phyloP scores from a whole-genome alignment of 2,329 filamentous ascomycete genomes.

The Pseudocercospora fijiensis region DNA sequence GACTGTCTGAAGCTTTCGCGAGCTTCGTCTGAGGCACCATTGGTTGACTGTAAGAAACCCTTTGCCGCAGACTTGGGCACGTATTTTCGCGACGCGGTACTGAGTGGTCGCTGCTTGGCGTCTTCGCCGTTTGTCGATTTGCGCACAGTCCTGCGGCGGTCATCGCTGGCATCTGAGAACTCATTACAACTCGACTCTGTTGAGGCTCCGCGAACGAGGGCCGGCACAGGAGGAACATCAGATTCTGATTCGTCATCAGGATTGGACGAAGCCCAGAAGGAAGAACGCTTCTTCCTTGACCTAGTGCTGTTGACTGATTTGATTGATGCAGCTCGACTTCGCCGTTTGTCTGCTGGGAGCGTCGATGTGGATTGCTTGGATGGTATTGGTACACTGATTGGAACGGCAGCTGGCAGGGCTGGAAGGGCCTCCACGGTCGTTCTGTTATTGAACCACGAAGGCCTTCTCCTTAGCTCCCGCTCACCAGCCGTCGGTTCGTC shows the following conservation, averaged over 20 bases:
- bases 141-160: neutral
- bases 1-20: slow-evolving; percentile 25
- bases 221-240: slow-evolving; percentile 25
- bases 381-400: slow-evolving; percentile 13
- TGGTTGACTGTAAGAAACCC: slow-evolving; percentile 31
- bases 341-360: slow-evolving; percentile 19
- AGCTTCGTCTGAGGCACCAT: slow-evolving; percentile 21
- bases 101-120: slow-evolving; percentile 23
- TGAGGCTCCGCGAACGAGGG: slow-evolving; percentile 19
- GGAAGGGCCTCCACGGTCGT: slow-evolving; percentile 19
- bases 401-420: slow-evolving; percentile 19
- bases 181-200: slow-evolving; percentile 19
- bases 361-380: slow-evolving; percentile 19
- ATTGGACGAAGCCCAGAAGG: slow-evolving; percentile 28
- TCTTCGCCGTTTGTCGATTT: neutral
- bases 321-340: slow-evolving; percentile 19
- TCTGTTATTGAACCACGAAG: slow-evolving; percentile 15
- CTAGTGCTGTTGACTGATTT: slow-evolving; percentile 17
- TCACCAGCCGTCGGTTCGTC: neutral
- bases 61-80: slow-evolving; percentile 27
- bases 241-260: slow-evolving; percentile 28
- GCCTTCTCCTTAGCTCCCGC: slow-evolving; percentile 3
- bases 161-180: slow-evolving; percentile 8
- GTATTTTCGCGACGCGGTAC: slow-evolving; percentile 26
- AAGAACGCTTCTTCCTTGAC: slow-evolving; percentile 20